Evolutionary conservation across 257 asterid genomes (phyloP).

Genomic region (Hygrophila difformis): DNA sequence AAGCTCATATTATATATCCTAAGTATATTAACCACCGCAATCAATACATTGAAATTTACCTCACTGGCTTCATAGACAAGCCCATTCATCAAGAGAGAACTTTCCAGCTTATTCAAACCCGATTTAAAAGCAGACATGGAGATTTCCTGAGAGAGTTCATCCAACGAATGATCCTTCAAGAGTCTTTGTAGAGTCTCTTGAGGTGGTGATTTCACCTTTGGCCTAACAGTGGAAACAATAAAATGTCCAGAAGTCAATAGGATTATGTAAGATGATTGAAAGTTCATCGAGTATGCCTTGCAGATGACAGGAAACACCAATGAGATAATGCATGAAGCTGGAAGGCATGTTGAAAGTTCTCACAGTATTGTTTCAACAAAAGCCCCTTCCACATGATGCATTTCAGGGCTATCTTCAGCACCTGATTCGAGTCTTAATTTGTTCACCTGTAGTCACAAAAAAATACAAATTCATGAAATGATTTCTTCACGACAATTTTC

Average conservation of each 20-base stretch:
- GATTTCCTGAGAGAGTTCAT: slow-evolving; percentile 59
- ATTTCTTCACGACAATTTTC: too few species aligned
- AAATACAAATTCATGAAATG: too few species aligned
- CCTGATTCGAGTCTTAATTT: slow-evolving; percentile 70
- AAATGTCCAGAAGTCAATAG: slow-evolving; percentile 13
- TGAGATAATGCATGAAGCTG: neutral
- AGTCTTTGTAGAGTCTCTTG: slow-evolving; percentile 78
- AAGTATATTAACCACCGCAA: neutral
- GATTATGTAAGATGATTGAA: slow-evolving; percentile 11
- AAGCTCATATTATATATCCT: slow-evolving; percentile 11
- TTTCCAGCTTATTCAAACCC: slow-evolving; percentile 70
- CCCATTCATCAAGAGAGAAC: slow-evolving; percentile 91
- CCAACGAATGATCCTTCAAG: slow-evolving; percentile 61
- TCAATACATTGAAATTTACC: slow-evolving; percentile 34
- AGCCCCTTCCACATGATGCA: slow-evolving; percentile 89
- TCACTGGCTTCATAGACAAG: slow-evolving; percentile 84
- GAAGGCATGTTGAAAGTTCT: slow-evolving; percentile 27
- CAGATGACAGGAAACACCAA: slow-evolving; percentile 15
- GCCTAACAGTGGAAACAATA: slow-evolving; percentile 42
- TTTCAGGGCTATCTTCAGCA: slow-evolving; percentile 67
- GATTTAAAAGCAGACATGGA: slow-evolving; percentile 75
- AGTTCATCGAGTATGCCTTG: slow-evolving; percentile 13
- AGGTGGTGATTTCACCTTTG: slow-evolving; percentile 70
- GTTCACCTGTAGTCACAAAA: slow-evolving; percentile 53
- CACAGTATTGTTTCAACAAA: slow-evolving; percentile 88